Evolutionary conservation across 352 stramenopile genomes (phyloP), one percentile per base, ranked within the genome.

Genomic region (Phytopythium aichiense): DNA sequence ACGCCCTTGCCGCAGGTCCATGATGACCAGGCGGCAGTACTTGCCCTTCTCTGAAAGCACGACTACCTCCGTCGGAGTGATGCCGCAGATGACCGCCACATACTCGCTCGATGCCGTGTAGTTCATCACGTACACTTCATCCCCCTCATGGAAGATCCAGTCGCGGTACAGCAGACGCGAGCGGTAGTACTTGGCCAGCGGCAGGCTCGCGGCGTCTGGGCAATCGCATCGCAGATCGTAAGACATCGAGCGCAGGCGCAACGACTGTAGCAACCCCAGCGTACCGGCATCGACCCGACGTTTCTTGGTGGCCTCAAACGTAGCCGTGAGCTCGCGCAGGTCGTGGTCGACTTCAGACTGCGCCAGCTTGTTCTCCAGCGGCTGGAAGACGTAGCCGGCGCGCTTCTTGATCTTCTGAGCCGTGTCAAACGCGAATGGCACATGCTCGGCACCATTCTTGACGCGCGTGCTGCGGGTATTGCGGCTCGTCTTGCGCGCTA

Each of bases 31-130:
- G n/a, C 79, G 76, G 52, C 73, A 74, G 73, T 88, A 89, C 68
- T 88, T 88, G 61, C 85, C 85, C 57, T 88, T 90, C 61, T 94
- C 85, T 55, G 81, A 90, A 12, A 94, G 74, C 43, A 94, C 77
- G 56, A 89, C 84, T 12, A 92, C 64, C 65, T 94, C 85, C 11
- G 77, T 85, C 42, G 82, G 69, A 49, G 85, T 85, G 46, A 92
- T 74, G 20, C 76, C 81, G 52, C 72, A 86, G 49, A 94, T 77
- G 54, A 92, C 71, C n/a, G 80, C 84, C 40, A 77, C 67, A 67
- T 90, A 90, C 61, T 77, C 75, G 64, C 72, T 83, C 22, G 76
- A 76, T 15, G 65, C 75, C 50, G 70, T 66, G 55, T 83, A 73
- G 67, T 89, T 79, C 65, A 84, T 78, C 58, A 92, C 82, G 65